Conservation (phyloP, 345 rosid species). For the Salix suchowensis region DNA sequence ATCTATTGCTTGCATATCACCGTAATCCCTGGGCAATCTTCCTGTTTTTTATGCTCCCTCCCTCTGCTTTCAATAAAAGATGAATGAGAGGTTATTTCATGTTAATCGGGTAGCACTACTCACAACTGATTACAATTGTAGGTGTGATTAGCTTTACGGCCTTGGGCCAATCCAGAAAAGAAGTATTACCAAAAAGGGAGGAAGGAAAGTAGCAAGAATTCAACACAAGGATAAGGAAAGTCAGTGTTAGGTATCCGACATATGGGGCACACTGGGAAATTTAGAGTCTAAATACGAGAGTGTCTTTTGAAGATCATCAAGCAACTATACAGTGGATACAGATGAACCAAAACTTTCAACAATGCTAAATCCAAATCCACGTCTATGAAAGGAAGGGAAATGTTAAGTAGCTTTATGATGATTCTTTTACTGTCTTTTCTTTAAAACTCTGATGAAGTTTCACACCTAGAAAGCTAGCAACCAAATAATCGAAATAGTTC, state of each 20-base stretch:
- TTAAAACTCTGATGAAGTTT: conserved; percentile 26
- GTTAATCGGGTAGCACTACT: not conserved
- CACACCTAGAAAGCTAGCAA: conserved; percentile 21
- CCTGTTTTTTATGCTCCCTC: not conserved
- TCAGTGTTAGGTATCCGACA: conserved; percentile 25
- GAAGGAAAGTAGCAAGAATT: not conserved
- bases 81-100: not conserved
- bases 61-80: not conserved
- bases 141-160: not conserved
- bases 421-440: conserved; percentile 7
- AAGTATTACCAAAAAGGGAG: not conserved
- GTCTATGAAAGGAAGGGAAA: conserved; percentile 16
- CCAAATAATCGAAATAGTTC: conserved; percentile 19
- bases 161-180: not conserved
- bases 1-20: too few relatives aligned
- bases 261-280: conserved; percentile 11
- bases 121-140: not conserved
- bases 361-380: conserved; percentile 3
- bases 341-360: conserved; percentile 14
- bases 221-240: conserved; percentile 3
- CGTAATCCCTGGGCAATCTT: not conserved
- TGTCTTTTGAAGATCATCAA: conserved; percentile 15
- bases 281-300: conserved; percentile 11
- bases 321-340: conserved; percentile 7
- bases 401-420: conserved; percentile 18